Base-by-base conservation (phyloP, 2,329 filamentous ascomycete species). In the Dichotomopilus funicola region DNA sequence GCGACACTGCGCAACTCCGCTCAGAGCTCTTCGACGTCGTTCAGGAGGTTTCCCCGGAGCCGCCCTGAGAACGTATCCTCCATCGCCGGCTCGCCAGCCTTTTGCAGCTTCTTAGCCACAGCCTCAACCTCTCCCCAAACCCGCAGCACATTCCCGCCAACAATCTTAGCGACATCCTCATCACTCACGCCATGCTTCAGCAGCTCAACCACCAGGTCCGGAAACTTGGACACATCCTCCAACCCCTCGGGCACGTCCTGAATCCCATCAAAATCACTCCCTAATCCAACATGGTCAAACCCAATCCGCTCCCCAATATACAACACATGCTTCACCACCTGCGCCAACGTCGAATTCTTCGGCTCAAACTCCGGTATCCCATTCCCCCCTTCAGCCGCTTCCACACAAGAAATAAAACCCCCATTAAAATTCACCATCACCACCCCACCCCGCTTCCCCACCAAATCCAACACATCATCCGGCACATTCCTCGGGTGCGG, bases 361-460 rank as follows among this genome's bases (percentile, higher is more conserved):
- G 84, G 80, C 51, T 86, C 83, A 55, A 80, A 80, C 11, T 85
- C 78, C 0, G 90, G 89, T 5, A 95, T 67, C 0, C 86, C 87
- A 43, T 81, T 80, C 12, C 77, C 73, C 3, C 79, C 75, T 36
- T 79, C 76, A 1, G 78, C 74, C 8, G 81, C 63, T n/a, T 51
- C 78, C 1, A 79, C 75, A 68, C 91, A 96, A 34, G 86, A 88
- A 59, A 96, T 82, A 68, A 96, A 96, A 13, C 85, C 84, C 0
- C 90, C 89, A 12, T 81, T 76, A 66, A 96, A 95, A 69, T 95
- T 96, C 59, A 96, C 83, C 90, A 96, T 95, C 52, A 96, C 88
- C 8, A 97, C 65, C 3, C 87, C 87, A 59, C 86, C 81, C 2
- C 79, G 82, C 64, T 81, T 70, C 69, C 88, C 89, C 40, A 96